Percentiles rank a stretch among this genome's conserved stretches.
phyloP scores from a whole-genome alignment of 257 asterid species.

The Cynanchum wilfordii region DNA sequence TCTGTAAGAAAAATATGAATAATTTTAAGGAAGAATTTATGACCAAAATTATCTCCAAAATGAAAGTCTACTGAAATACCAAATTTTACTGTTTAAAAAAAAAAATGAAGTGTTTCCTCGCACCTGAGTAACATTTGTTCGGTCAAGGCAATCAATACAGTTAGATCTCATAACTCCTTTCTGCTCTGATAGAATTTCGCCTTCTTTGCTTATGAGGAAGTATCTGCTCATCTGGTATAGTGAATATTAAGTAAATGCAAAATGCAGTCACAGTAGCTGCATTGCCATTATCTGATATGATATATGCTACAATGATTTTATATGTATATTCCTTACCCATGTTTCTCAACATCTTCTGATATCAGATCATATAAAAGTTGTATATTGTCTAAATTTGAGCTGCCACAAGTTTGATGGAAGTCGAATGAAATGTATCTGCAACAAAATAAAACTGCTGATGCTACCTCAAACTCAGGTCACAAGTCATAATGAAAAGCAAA shows the following conservation, averaged over 20 bases:
- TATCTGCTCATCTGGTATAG: constrained; percentile 96
- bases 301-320: neutral
- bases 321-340: constrained; percentile 50
- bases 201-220: constrained; percentile 75
- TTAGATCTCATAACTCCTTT: constrained; percentile 77
- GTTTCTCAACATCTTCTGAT: constrained; percentile 72
- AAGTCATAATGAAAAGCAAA: neutral
- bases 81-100: neutral
- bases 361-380: constrained; percentile 69
- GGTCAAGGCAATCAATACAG: constrained; percentile 96
- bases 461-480: neutral
- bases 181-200: constrained; percentile 67
- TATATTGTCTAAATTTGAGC: constrained; percentile 73
- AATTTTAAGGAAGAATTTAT: neutral
- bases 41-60: neutral
- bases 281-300: constrained; percentile 5
- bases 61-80: neutral
- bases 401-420: constrained; percentile 82
- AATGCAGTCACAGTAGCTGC: constrained; percentile 40
- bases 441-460: constrained; percentile 13
- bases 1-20: constrained; percentile 47
- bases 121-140: constrained; percentile 98
- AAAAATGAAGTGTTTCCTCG: constrained; percentile 24
- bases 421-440: constrained; percentile 85
- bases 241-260: constrained; percentile 49